Conservation (phyloP, 345 rosid species). For the Rhodamnia argentea region DNA sequence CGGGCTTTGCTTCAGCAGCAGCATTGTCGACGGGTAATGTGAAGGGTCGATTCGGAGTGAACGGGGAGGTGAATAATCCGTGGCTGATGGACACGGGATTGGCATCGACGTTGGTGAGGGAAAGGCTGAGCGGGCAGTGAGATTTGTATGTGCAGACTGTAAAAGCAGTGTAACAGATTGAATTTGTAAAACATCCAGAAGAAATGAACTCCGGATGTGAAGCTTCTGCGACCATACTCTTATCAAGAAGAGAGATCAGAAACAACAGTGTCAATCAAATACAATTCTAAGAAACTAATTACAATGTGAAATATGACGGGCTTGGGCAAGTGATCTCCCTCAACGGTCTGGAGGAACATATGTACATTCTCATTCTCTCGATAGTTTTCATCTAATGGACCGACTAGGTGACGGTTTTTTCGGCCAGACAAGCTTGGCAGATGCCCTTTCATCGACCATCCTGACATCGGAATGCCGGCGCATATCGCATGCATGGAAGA, state of each 20-base stretch:
- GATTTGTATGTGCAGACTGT: not conserved
- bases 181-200: not conserved
- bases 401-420: not conserved
- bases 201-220: not conserved
- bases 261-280: not conserved
- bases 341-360: not conserved
- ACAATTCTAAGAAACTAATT: not conserved
- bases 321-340: not conserved
- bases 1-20: not conserved
- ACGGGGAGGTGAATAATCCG: not conserved
- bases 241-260: not conserved
- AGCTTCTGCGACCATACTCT: not conserved
- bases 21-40: not conserved
- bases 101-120: not conserved
- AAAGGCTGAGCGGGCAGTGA: not conserved
- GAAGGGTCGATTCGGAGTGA: not conserved
- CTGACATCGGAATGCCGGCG: not conserved
- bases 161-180: not conserved
- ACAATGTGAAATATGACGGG: not conserved
- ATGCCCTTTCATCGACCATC: not conserved
- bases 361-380: not conserved
- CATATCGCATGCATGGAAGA: not conserved
- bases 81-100: not conserved
- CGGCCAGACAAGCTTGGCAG: not conserved
- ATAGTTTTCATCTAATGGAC: not conserved